A percentile compares a stretch with the other conserved stretches of the same genome.
These are phyloP conservation scores for Geotrichum restrictum DNA, from an alignment of 1,139 yeast genomes.

Conservation along the genomic window DNA sequence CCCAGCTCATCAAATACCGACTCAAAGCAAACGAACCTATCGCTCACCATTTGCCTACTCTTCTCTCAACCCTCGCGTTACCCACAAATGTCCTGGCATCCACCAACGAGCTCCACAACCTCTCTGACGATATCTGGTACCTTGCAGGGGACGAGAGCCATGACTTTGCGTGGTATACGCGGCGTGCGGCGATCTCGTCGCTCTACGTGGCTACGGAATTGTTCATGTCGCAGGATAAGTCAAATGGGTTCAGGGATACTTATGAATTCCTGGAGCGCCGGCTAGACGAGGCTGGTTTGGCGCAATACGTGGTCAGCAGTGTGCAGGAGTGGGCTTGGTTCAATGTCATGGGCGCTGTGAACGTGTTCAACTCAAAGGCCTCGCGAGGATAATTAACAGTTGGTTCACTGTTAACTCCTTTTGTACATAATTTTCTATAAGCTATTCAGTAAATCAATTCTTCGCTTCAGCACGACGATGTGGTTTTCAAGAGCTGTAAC, in stretches of 20 bases:
- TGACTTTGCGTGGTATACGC: constrained; percentile 92
- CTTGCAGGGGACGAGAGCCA: constrained; percentile 78
- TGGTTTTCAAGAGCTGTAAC: constrained; percentile 29
- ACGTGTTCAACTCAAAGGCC: constrained; percentile 54
- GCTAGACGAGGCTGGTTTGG: constrained; percentile 49
- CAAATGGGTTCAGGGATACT: constrained; percentile 54
- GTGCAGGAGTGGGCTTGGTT: constrained; percentile 74
- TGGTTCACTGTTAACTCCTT: too few species aligned
- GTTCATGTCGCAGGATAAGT: constrained; percentile 75
- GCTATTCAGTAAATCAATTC: constrained; percentile 27
- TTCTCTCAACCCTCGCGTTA: constrained; percentile 52
- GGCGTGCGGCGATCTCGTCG: constrained; percentile 64
- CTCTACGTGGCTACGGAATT: constrained; percentile 69
- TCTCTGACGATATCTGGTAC: constrained; percentile 79
- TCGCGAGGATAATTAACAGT: constrained; percentile 16
- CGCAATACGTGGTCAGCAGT: constrained; percentile 59
- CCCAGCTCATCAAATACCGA: constrained; percentile 55
- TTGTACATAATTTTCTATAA: constrained; percentile 2
- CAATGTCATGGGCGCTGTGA: constrained; percentile 61
- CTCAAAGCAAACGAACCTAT: constrained; percentile 59
- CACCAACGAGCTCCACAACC: constrained; percentile 62
- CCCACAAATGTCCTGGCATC: constrained; percentile 53
- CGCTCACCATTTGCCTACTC: constrained; percentile 39
- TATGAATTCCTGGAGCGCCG: constrained; percentile 60
- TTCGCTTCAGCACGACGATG: constrained; percentile 28